Percentiles rank a stretch among this genome's conserved stretches.
phyloP scores from a whole-genome alignment of 495 filamentous ascomycete genomes.

The Penicillium antarcticum region DNA sequence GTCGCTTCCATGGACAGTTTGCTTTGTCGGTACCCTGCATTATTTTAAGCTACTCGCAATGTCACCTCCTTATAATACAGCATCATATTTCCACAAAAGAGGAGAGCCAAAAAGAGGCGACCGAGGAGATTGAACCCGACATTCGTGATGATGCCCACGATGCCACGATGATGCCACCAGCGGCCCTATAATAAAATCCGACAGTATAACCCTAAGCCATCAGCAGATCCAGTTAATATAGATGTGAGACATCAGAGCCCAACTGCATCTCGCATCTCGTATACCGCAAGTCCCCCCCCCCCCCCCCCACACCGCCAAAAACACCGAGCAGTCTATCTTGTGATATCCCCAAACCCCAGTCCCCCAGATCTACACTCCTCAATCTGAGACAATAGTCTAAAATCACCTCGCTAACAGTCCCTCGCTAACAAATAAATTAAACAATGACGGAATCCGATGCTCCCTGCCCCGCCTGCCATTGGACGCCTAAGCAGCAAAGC shows the following conservation, averaged over 20 bases:
- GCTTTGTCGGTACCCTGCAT: neutral
- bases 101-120: neutral
- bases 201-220: neutral
- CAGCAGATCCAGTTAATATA: neutral
- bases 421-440: conserved; percentile 1
- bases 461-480: conserved; percentile 18
- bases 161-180: neutral
- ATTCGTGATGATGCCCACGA: too few relatives aligned
- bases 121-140: neutral
- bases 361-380: neutral
- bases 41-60: neutral
- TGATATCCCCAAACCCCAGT: neutral
- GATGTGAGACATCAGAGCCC: too few relatives aligned
- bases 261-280: too few relatives aligned
- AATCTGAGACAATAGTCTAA: neutral
- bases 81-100: neutral
- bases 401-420: neutral
- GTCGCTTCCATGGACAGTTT: too few relatives aligned
- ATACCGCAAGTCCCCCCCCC: too few relatives aligned
- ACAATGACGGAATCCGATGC: neutral
- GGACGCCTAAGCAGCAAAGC: conserved; percentile 10
- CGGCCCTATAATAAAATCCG: neutral
- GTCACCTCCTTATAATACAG: neutral
- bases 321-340: conserved; percentile 1
- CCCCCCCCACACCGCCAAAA: neutral